A percentile compares a stretch with the other conserved stretches of the same genome.
These are phyloP conservation scores for Talaromyces sp. DNA, from an alignment of 2,329 filamentous ascomycete species.

Conservation along the genomic window DNA sequence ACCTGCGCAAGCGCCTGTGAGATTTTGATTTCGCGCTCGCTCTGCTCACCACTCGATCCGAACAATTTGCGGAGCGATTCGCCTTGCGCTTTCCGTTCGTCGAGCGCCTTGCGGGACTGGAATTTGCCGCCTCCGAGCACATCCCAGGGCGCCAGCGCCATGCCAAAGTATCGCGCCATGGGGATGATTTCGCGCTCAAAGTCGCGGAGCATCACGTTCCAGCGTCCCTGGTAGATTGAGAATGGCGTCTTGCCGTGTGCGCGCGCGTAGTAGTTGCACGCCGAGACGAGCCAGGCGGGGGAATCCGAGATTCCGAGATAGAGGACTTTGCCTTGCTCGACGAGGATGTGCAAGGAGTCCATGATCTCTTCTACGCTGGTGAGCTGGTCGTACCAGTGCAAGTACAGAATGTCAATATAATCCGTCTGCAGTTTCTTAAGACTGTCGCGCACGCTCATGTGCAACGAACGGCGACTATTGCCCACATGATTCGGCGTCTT, in stretches of 20 bases:
- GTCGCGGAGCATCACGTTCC: slow-evolving; percentile 38
- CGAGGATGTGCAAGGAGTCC: slow-evolving; percentile 38
- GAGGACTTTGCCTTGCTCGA: slow-evolving; percentile 40
- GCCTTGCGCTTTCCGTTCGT: slow-evolving; percentile 42
- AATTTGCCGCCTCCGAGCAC: slow-evolving; percentile 53
- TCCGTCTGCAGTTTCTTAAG: slow-evolving; percentile 50
- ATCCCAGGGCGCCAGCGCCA: slow-evolving; percentile 57
- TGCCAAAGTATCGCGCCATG: slow-evolving; percentile 40
- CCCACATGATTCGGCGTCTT: slow-evolving; percentile 43
- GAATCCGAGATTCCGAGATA: slow-evolving; percentile 42
- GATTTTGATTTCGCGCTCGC: not conserved
- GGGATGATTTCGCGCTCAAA: slow-evolving; percentile 44
- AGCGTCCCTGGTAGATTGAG: slow-evolving; percentile 39
- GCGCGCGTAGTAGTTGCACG: slow-evolving; percentile 40
- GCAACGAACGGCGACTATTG: slow-evolving; percentile 43
- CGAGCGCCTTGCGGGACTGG: slow-evolving; percentile 47
- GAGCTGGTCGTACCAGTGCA: slow-evolving; percentile 53
- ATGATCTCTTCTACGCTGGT: slow-evolving; percentile 39
- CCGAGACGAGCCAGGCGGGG: slow-evolving; percentile 40
- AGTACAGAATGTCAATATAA: slow-evolving; percentile 54
- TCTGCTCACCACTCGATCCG: slow-evolving; percentile 21
- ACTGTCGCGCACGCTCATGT: slow-evolving; percentile 43
- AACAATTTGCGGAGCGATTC: slow-evolving; percentile 39
- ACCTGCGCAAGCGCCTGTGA: slow-evolving; percentile 56
- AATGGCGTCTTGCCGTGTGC: slow-evolving; percentile 40